Evolutionary conservation across 78 protist species (phyloP).

Genomic region (Dictyostelium firmibasis): DNA sequence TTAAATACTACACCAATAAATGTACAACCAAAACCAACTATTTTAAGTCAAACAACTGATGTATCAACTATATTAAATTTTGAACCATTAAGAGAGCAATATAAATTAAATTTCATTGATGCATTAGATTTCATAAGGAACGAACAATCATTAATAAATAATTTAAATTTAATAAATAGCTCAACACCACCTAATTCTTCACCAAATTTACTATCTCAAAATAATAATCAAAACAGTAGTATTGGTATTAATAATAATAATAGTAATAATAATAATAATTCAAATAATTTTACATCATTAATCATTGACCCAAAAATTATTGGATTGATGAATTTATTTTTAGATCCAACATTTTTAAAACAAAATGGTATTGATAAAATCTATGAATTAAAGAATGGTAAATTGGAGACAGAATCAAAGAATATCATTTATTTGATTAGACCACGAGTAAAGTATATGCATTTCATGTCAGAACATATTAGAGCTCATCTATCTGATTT

Average conservation of each 20-base stretch:
- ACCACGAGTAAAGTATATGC: conserved; percentile 60
- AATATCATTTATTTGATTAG: conserved; percentile 87
- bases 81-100: conserved; percentile 9
- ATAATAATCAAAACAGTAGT: not conserved
- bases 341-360: conserved; percentile 79
- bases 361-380: conserved; percentile 90
- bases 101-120: conserved; percentile 2
- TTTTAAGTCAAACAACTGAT: not conserved
- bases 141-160: not conserved
- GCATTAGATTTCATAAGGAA: not conserved
- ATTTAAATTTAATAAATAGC: not conserved
- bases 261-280: not conserved
- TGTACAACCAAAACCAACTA: not conserved
- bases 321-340: conserved; percentile 90
- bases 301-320: conserved; percentile 89
- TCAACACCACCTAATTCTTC: not conserved
- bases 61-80: not conserved
- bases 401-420: conserved; percentile 45
- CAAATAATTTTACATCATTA: conserved; percentile 62
- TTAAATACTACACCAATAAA: not conserved
- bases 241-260: not conserved
- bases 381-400: conserved; percentile 66
- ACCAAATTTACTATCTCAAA: not conserved
- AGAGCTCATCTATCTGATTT: conserved; percentile 28
- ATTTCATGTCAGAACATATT: conserved; percentile 39